Evolutionary conservation across 2,329 filamentous ascomycete genomes (phyloP).

Genomic region (Hymenoscyphus repandus): DNA sequence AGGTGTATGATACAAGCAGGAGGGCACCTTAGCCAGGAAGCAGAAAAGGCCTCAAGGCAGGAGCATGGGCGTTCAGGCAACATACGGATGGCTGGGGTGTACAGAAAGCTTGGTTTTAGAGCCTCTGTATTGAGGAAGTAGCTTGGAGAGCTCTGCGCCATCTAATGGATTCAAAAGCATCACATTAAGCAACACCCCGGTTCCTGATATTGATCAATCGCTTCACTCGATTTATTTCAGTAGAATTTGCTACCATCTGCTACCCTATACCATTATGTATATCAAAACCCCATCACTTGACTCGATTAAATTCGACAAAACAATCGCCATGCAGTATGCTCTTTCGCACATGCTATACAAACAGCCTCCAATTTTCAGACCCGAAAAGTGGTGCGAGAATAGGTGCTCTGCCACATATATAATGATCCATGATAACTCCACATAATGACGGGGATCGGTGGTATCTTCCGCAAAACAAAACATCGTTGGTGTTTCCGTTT

Average conservation of each 20-base stretch:
- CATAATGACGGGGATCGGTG: not conserved
- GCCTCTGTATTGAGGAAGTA: too few relatives aligned
- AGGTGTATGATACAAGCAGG: constrained; percentile 2
- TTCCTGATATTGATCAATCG: too few relatives aligned
- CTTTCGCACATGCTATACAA: constrained; percentile 5
- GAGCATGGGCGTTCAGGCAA: constrained; percentile 11
- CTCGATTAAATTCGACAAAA: not conserved
- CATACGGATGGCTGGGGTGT: not conserved
- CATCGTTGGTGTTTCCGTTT: not conserved
- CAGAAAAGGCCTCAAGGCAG: not conserved
- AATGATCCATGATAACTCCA: not conserved
- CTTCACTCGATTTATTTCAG: too few relatives aligned
- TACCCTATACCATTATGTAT: not conserved
- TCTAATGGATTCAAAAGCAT: too few relatives aligned
- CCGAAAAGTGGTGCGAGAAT: not conserved
- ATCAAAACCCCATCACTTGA: not conserved
- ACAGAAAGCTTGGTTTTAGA: too few relatives aligned
- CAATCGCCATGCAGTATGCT: constrained; percentile 3
- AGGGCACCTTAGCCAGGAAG: not conserved
- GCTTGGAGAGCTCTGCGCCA: too few relatives aligned
- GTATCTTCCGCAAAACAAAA: constrained; percentile 5
- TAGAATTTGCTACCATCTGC: not conserved
- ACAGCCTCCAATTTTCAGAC: not conserved
- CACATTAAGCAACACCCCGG: too few relatives aligned
- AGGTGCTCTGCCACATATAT: too few relatives aligned